Base-by-base conservation (phyloP, 371 early-diverging fungal genomes). In the Mortierella sp. region DNA sequence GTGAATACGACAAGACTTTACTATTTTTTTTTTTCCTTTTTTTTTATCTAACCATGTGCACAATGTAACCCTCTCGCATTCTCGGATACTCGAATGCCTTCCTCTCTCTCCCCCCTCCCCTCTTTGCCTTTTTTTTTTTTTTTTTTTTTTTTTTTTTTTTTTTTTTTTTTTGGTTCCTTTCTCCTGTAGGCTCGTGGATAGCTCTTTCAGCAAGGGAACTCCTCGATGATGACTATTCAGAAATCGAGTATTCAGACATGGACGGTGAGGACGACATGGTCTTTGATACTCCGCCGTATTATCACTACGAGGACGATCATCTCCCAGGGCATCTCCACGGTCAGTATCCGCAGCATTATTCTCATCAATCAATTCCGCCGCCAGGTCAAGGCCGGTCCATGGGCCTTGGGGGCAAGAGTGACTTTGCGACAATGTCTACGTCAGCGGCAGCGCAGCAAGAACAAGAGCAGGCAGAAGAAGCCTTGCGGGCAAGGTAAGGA, bases 201-300 rank as follows among this genome's bases (percentile, higher is more conserved):
- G 69, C 80, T 0, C 74, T 80, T 19, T 66, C 80, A 11, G 63
- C 68, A 12, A 73, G 70, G 55, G 80, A 80, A 28, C 74, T 66
- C 46, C 61, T 80, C 25, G 73, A 73, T 46, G 80, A 80, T 16
- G 80, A 80, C 19, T 80, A 74, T 64, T 80, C 80, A 51, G 80
- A 80, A 57, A 64, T 80, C 43, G 80, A 80, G 45, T 80, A 80
- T 62, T 80, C 80, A 23, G 80, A 80, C 57, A 74, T 80, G 70
- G 80, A 80, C 43, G 80, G 80, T 1, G 80, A 80, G 51, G 80
- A 80, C 23, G 80, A 80, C 50, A 70, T 80, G 80, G 74, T 80
- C 46, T 80, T 73, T 57, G 80, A 80, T 56, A 66, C 79, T 37
- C 79, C 79, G 1, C 79, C 79, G 14, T 77, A 72, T 56, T 77